These are phyloP conservation scores for Ganoderma boninense DNA, from an alignment of 1,284 basidiomycete species.

Conservation along the genomic window DNA sequence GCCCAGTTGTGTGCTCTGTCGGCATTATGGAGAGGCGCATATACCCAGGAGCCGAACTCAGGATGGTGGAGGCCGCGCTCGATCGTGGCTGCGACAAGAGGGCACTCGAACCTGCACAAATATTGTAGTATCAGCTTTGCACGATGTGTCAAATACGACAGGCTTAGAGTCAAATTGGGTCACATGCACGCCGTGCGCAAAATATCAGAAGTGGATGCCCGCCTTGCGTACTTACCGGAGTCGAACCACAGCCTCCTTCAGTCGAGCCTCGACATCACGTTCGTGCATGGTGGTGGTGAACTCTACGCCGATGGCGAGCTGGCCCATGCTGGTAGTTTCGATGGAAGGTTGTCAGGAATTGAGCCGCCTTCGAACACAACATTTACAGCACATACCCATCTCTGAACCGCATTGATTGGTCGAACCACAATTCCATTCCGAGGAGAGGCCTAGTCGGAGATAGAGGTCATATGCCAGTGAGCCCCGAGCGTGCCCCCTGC, in stretches of 20 bases:
- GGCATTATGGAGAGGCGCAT: not conserved
- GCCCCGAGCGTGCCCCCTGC: too few relatives aligned
- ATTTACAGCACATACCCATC: not conserved
- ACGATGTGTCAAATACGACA: too few relatives aligned
- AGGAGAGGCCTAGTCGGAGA: not conserved
- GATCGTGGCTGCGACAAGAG: not conserved
- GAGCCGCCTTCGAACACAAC: not conserved
- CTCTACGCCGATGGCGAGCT: not conserved
- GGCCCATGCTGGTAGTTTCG: not conserved
- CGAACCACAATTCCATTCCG: not conserved
- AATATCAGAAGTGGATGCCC: too few relatives aligned
- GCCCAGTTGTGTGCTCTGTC: not conserved
- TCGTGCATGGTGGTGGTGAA: not conserved
- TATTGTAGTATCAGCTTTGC: not conserved
- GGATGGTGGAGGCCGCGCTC: conserved; percentile 1
- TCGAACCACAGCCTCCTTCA: not conserved
- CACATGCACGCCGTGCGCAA: too few relatives aligned
- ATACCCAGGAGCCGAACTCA: conserved; percentile 5
- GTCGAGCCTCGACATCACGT: not conserved
- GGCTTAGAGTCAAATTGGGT: too few relatives aligned
- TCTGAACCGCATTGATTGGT: not conserved
- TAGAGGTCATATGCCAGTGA: too few relatives aligned
- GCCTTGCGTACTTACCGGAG: not conserved
- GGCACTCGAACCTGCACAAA: not conserved
- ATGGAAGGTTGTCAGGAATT: not conserved